These are phyloP conservation scores for Afroboletus lepidellus DNA, from an alignment of 1,284 basidiomycete genomes.

Conservation along the genomic window DNA sequence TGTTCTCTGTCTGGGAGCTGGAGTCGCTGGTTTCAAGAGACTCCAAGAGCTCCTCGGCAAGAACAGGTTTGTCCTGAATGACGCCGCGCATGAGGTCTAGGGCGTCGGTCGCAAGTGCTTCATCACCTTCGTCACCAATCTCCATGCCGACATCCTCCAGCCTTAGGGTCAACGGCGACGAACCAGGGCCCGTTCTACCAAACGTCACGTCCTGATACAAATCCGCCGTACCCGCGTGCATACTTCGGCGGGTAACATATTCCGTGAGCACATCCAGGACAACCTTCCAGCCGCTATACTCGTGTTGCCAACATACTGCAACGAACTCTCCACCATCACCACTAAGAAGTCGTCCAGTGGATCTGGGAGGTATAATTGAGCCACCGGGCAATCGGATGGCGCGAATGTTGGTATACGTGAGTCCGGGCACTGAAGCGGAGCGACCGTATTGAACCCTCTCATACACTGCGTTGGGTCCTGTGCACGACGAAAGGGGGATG, in stretches of 20 bases:
- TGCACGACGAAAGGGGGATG: constrained; percentile 57
- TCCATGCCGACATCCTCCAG: constrained; percentile 73
- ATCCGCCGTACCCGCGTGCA: constrained; percentile 40
- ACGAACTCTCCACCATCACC: constrained; percentile 67
- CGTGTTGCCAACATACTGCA: constrained; percentile 78
- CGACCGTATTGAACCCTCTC: constrained; percentile 61
- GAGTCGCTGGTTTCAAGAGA: constrained; percentile 50
- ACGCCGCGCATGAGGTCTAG: constrained; percentile 79
- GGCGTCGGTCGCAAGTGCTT: constrained; percentile 64
- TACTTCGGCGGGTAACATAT: constrained; percentile 60
- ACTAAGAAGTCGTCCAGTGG: constrained; percentile 70
- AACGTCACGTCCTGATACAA: constrained; percentile 54
- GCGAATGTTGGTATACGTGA: constrained; percentile 64
- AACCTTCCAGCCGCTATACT: constrained; percentile 81
- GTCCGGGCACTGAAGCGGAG: constrained; percentile 47
- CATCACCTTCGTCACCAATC: constrained; percentile 53
- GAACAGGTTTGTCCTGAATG: constrained; percentile 63
- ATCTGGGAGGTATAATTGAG: constrained; percentile 62
- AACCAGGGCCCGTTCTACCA: constrained; percentile 39
- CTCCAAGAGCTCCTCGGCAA: constrained; percentile 66
- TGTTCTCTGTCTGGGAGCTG: constrained; percentile 21
- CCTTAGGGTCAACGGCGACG: constrained; percentile 46
- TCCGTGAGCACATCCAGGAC: constrained; percentile 75
- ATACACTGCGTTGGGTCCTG: constrained; percentile 66
- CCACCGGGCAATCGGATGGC: constrained; percentile 76